Evolutionary conservation across 2,329 filamentous ascomycete genomes (phyloP).

Genomic region (Ophiocordyceps polyrhachis-furcata): DNA sequence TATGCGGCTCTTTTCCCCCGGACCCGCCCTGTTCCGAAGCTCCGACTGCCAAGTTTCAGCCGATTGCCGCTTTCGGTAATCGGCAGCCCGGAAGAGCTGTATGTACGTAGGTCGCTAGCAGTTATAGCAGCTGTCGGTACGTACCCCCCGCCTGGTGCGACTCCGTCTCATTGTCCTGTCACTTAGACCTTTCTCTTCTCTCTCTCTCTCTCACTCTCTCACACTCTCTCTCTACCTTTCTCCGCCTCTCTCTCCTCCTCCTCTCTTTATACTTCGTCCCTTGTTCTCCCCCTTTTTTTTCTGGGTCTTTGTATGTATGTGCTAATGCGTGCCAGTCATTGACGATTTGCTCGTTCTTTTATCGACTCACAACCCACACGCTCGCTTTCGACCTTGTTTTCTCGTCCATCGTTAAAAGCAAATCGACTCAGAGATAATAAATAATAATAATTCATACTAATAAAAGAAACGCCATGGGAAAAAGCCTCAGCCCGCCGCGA

Average conservation of each 20-base stretch:
- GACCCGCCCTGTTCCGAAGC: background rate
- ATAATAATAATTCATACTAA: no score
- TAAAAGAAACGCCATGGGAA: background rate
- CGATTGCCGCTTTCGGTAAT: background rate
- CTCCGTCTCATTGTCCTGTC: background rate
- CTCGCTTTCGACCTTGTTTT: no score
- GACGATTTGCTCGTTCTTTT: no score
- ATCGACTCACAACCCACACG: no score
- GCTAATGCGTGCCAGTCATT: no score
- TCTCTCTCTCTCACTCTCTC: background rate
- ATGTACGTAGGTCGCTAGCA: background rate
- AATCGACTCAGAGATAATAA: background rate
- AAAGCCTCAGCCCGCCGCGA: background rate
- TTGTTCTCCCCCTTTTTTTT: background rate
- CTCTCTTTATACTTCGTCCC: background rate
- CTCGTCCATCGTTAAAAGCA: no score
- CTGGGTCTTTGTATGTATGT: background rate
- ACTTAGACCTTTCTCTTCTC: no score
- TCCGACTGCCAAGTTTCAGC: background rate
- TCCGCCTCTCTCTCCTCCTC: background rate
- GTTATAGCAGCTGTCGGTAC: no score
- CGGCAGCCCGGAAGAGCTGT: background rate
- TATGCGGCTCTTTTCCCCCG: background rate
- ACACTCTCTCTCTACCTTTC: background rate
- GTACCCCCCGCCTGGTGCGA: background rate